Evolutionary conservation across 176 grass and related monocot species (phyloP).

Genomic region (Juncus inflexus): DNA sequence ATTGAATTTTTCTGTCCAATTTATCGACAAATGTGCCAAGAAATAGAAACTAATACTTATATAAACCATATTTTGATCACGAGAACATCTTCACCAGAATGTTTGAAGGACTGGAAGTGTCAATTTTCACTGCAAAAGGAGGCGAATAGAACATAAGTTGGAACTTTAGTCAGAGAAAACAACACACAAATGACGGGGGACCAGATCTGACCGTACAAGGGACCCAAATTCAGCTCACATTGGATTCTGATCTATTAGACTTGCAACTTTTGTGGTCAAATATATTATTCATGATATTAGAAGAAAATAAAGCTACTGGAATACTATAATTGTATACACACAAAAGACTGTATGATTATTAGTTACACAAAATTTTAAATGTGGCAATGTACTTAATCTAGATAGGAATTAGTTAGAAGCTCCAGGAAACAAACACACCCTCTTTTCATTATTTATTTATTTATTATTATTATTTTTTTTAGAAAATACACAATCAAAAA

Average conservation of each 20-base stretch:
- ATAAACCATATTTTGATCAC: not conserved
- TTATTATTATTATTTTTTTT: no score
- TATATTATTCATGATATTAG: not conserved
- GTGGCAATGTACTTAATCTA: not conserved
- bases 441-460: no score
- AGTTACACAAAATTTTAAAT: not conserved
- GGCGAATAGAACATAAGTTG: not conserved
- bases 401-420: not conserved
- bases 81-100: not conserved
- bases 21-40: no score
- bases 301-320: not conserved
- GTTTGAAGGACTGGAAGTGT: not conserved
- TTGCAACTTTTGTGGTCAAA: not conserved
- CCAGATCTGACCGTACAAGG: constrained; percentile 22
- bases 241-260: not conserved
- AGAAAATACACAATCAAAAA: no score
- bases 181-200: not conserved
- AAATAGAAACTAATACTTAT: not conserved
- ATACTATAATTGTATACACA: no score
- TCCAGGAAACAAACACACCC: no score
- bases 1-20: no score
- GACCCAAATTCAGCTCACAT: not conserved
- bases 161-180: no score
- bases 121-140: not conserved
- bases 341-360: not conserved